Base-by-base conservation (phyloP, 1,284 basidiomycete genomes). In the Malassezia obtusa region DNA sequence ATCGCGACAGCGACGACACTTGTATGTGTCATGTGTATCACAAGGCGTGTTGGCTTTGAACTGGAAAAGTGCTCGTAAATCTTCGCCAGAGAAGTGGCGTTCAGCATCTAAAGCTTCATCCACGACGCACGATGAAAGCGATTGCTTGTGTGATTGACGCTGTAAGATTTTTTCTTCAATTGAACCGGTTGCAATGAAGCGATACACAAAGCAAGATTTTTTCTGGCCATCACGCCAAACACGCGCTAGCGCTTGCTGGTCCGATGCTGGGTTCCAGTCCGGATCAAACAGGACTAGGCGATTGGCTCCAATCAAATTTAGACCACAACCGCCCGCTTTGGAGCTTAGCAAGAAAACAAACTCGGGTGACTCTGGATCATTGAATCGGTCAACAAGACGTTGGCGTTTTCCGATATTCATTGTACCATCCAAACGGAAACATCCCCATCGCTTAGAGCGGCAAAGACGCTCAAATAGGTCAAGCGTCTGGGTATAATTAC, bases 211-310 rank as follows among this genome's bases (percentile, higher is more conserved):
- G 73, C 21, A 64, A 24, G 61, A 61, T 82, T 98, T 98, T 82
- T 95, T 99, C 76, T 98, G 92, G 0, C 92, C 92, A 70, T 99
- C 92, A 78, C 94, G 86, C 92, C 92, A 99, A 2, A 99, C 92
- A 75, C 92, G 88, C 35, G 92, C 92, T 5, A 98, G 80, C 9
- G 92, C 92, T 75, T 99, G 94, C 74, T 98, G 94, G 75, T 99
- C 92, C 32, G 91, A 89, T 5, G 92, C 91, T 19, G 91, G 92
- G 68, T 96, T 96, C 91, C 92, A 95, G 72, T 96, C 91, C 1
- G 94, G 94, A 75, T 99, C 92, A 65, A 98, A 98, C 28, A 98
- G 78, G 61, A 99, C 89, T 28, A 99, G 78, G 9, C 92, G 83
- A 72, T 98, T 99, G 1, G 92, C 92, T 5, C 92, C 92, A 68